phyloP scores from a whole-genome alignment of 2,329 filamentous ascomycete genomes.

The Xenosphaeropsis pyriputrescens region DNA sequence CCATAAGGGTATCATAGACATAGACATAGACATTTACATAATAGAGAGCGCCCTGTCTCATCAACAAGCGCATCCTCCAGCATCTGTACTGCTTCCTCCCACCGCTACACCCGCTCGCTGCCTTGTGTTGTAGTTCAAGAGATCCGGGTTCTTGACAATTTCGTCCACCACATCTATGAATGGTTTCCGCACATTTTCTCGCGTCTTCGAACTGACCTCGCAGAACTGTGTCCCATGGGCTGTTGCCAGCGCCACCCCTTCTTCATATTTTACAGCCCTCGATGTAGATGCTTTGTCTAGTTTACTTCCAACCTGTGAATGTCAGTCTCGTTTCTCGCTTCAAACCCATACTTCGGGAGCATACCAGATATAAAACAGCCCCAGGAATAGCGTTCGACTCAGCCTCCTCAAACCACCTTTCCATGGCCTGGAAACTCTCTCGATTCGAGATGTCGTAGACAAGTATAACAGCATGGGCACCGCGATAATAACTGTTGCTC shows the following conservation, averaged over 20 bases:
- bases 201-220: constrained; percentile 37
- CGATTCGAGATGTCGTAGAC: constrained; percentile 78
- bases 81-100: constrained; percentile 6
- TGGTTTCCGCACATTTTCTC: constrained; percentile 32
- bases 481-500: constrained; percentile 87
- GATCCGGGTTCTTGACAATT: constrained; percentile 28
- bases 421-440: constrained; percentile 34
- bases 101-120: constrained; percentile 8
- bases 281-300: constrained; percentile 26
- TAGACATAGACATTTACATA: neutral
- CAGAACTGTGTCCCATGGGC: constrained; percentile 31
- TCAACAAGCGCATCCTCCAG: constrained; percentile 12
- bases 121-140: constrained; percentile 18
- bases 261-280: constrained; percentile 29
- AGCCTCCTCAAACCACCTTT: constrained; percentile 37
- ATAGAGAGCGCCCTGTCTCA: neutral
- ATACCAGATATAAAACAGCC: constrained; percentile 32
- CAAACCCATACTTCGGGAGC: neutral
- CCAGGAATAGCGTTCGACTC: constrained; percentile 31
- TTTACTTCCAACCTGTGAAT: constrained; percentile 30
- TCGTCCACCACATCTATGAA: constrained; percentile 36
- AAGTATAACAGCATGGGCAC: constrained; percentile 86
- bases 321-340: neutral
- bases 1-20: neutral
- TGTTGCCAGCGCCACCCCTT: constrained; percentile 30